Base-by-base conservation (phyloP, 2,329 filamentous ascomycete species). In the Aspergillus pseudoglaucus region DNA sequence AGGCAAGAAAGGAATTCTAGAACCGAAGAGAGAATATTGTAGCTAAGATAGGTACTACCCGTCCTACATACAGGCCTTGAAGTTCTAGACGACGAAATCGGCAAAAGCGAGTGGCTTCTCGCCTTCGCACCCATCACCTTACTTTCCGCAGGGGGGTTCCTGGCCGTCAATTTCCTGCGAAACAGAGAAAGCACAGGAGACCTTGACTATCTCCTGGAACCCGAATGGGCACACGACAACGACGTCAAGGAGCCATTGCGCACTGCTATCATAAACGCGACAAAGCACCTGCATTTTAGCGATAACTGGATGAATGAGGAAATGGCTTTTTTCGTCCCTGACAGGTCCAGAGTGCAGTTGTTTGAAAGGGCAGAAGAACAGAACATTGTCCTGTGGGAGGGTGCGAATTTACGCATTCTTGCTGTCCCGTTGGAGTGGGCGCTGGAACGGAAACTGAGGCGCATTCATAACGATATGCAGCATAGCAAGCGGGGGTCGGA, bases 401-500 rank as follows among this genome's bases (percentile, higher is more conserved):
- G 63, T 1, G 47, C 54, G 4, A 49, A 64, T 39, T 46, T 68
- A 4, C 49, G 56, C 22, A 50, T 66, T 23, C 56, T 66, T 12
- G 64, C 64, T 3, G 62, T 57, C 4, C 63, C 64, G n/a, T 51
- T 67, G 15, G 59, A 68, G 45, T 67, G 64, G 64, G 62, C 63
- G 1, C 51, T 68, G 4, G 64, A 68, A 46, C 55, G 62, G n/a
- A 68, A 68, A 39, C 42, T 68, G 25, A 52, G 64, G 35, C 50
- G 64, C 32, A 62, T 67, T 39, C 56, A 64, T 46, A 47, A 51
- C 17, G 53, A 49, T 4, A 45, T 52, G 5, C 52, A 54, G 6
- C 53, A 55, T 12, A 44, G 55, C 2, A 64, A 63, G 45, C 49
- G 52, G 7, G 56, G 53, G n/a, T 49, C 55, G 4, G 64, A 67